Evolutionary conservation across 2,329 filamentous ascomycete genomes (phyloP), one percentile per base, ranked within the genome.

Genomic region (Corniculantispora saksenae): DNA sequence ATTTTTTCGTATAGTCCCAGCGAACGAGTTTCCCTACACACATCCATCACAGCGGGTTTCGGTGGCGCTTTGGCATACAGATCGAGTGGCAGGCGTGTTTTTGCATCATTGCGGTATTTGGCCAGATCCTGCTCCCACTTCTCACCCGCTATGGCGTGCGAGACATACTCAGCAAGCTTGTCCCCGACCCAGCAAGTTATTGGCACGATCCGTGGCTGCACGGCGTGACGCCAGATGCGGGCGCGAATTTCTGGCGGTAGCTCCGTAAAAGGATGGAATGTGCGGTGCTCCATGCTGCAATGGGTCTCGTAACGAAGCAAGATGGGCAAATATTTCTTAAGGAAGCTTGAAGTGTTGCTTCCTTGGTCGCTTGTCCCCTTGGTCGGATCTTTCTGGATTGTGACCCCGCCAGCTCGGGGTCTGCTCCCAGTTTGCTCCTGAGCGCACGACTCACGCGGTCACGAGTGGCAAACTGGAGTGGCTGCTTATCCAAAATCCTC

Each of bases 201-300:
- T 32, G 50, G 48, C 21, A 55, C 48, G 21, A 43, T 53, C 19
- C 60, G 47, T 43, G 47, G 60, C 38, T 54, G 32, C 1, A 62
- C 45, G 8, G 60, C 29, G 23, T 53, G 48, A 15, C 38, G 60
- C 48, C 50, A 62, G 17, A 62, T 55, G 25, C 27, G 10, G 47
- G 38, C 25, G 21, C 60, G 50, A 53, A 62, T 53, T 40, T 62
- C 60, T 4, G 47, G 25, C 12, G 59, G 59, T 50, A 62, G 59
- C 40, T 47, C 38, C 45, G 43, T 10, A 27, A 60, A 60, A 8
- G n/a, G 45, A 32, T 60, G 57, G 21, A 60, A 50, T 19, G 2
- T 51, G 23, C 48, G 23, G 25, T 19, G 4, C 13, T 17, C 21
- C 25, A 51, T 51, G 7, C 9, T 19, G 4, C 1, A 4, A 19